Evolutionary conservation across 2,329 filamentous ascomycete genomes (phyloP).

Genomic region (Akanthomyces uredinophilus): DNA sequence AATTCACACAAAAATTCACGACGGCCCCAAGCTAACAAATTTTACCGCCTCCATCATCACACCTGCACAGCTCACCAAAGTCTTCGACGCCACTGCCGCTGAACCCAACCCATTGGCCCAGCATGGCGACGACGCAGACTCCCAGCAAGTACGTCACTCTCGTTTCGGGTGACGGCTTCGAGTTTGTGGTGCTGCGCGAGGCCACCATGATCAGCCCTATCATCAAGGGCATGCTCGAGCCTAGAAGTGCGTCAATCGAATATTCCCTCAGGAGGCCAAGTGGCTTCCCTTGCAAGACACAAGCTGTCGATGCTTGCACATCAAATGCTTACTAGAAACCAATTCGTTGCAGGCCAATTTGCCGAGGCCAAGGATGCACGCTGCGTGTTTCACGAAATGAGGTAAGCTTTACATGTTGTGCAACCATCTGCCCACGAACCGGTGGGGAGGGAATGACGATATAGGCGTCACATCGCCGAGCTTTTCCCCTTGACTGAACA

Average conservation of each 20-base stretch:
- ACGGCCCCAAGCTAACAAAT: not conserved
- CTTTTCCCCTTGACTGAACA: constrained; percentile 40
- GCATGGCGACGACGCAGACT: constrained; percentile 16
- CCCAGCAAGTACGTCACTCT: constrained; percentile 69
- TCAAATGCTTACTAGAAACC: constrained; percentile 11
- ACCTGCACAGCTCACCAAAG: constrained; percentile 7
- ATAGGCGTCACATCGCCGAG: constrained; percentile 33
- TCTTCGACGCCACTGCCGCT: constrained; percentile 13
- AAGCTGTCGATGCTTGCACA: constrained; percentile 15
- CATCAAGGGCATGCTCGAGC: constrained; percentile 71
- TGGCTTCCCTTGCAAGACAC: not conserved
- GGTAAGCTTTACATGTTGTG: constrained; percentile 43
- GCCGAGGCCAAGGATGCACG: constrained; percentile 58
- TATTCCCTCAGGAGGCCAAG: constrained; percentile 21
- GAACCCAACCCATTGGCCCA: constrained; percentile 7
- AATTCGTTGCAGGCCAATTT: constrained; percentile 49
- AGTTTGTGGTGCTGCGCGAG: constrained; percentile 69
- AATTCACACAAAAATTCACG: constrained; percentile 1
- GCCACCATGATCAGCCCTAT: constrained; percentile 64
- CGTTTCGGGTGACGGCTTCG: constrained; percentile 68
- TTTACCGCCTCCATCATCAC: constrained; percentile 3
- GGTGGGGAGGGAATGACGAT: constrained; percentile 30
- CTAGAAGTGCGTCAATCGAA: constrained; percentile 46
- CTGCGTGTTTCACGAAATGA: constrained; percentile 67
- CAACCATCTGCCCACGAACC: constrained; percentile 9